Evolutionary conservation across 1,139 yeast genomes (phyloP).

Genomic region (Yamadazyma sp.): DNA sequence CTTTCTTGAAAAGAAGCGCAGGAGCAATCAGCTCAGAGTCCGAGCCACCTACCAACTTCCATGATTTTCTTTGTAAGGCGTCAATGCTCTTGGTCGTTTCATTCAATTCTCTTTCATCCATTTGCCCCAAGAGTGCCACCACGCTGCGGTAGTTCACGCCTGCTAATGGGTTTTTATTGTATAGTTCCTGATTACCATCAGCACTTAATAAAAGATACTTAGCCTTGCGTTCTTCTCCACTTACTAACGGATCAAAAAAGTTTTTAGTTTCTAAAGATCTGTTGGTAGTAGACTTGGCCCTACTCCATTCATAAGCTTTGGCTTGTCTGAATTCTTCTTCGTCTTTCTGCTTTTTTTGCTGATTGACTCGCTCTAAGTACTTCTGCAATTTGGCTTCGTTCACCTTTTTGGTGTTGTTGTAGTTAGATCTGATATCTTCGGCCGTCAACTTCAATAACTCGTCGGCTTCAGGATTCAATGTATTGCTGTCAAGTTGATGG

Average conservation of each 20-base stretch:
- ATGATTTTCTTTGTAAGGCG: conserved; percentile 28
- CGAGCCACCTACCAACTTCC: conserved; percentile 40
- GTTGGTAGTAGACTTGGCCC: conserved; percentile 31
- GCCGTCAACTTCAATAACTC: conserved; percentile 18
- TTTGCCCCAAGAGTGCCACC: conserved; percentile 41
- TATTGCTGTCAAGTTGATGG: conserved; percentile 12
- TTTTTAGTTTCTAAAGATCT: conserved; percentile 44
- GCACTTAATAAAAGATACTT: conserved; percentile 50
- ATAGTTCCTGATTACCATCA: conserved; percentile 30
- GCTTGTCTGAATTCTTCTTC: conserved; percentile 48
- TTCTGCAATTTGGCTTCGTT: conserved; percentile 17
- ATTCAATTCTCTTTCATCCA: conserved; percentile 32
- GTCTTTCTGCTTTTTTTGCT: conserved; percentile 34
- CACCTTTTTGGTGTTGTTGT: conserved; percentile 6
- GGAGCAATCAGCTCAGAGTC: conserved; percentile 18
- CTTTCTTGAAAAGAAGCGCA: conserved; percentile 29
- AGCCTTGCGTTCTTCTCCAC: background rate
- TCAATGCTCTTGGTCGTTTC: conserved; percentile 25
- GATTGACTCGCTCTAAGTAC: conserved; percentile 46
- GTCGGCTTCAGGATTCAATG: conserved; percentile 12
- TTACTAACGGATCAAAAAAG: conserved; percentile 47
- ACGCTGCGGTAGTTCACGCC: conserved; percentile 40
- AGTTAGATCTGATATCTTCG: conserved; percentile 16
- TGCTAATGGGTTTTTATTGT: conserved; percentile 39
- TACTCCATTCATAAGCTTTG: conserved; percentile 57